Conservation (phyloP, 768 basidiomycete genomes). For the Leccinum rimulosum region DNA sequence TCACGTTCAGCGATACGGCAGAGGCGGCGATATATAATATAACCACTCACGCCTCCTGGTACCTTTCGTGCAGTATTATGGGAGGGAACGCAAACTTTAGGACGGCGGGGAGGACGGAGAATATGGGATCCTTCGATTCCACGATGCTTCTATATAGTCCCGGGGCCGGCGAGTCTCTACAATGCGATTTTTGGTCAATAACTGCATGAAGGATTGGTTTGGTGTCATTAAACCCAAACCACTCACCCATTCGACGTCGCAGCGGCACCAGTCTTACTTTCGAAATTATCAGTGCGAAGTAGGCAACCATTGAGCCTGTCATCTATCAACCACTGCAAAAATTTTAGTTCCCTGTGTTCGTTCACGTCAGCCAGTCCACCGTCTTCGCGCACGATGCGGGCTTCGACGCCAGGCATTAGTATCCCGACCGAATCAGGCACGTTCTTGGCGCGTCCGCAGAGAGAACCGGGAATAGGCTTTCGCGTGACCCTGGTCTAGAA, state of each 20-base stretch:
- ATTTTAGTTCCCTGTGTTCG: too few relatives aligned
- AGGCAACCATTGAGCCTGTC: neutral
- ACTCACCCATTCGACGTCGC: neutral
- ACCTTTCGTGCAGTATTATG: neutral
- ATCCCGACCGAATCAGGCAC: too few relatives aligned
- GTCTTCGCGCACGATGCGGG: too few relatives aligned
- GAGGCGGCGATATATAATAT: too few relatives aligned
- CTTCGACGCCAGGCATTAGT: too few relatives aligned
- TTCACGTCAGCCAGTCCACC: too few relatives aligned
- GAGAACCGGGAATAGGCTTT: too few relatives aligned
- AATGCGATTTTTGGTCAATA: neutral
- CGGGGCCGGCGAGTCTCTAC: neutral
- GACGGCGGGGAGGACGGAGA: neutral
- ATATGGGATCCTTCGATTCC: neutral
- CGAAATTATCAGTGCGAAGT: constrained; percentile 3
- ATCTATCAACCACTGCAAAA: constrained; percentile 8
- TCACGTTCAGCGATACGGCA: neutral
- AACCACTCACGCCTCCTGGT: constrained; percentile 9
- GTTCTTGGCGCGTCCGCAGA: too few relatives aligned
- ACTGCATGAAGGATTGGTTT: neutral
- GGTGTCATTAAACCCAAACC: neutral
- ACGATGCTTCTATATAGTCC: neutral
- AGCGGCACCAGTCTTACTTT: neutral
- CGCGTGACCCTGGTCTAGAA: too few relatives aligned
- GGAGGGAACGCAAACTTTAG: neutral